phyloP scores from a whole-genome alignment of 2,329 filamentous ascomycete genomes.

The Colletotrichum sp. region DNA sequence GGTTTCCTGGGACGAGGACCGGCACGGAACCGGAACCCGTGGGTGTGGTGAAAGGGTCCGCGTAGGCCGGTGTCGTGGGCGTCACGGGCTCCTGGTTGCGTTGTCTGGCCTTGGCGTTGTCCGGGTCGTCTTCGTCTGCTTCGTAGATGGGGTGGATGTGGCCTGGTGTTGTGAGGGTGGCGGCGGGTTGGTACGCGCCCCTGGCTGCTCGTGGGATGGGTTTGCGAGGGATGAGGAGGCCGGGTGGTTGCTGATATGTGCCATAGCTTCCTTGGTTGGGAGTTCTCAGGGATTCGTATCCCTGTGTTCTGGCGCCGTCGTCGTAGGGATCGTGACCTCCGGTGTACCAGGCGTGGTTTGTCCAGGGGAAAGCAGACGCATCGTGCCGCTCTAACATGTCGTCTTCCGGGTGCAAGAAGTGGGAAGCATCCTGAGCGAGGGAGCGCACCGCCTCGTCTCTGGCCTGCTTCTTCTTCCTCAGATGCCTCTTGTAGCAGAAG shows the following conservation, averaged over 20 bases:
- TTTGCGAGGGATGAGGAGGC: conserved; percentile 35
- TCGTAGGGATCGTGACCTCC: conserved; percentile 49
- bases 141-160: conserved; percentile 65
- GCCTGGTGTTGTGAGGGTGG: conserved; percentile 29
- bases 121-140: conserved; percentile 58
- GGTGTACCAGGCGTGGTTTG: conserved; percentile 46
- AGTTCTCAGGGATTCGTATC: conserved; percentile 55
- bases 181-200: conserved; percentile 23
- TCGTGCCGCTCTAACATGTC: conserved; percentile 52
- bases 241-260: conserved; percentile 16
- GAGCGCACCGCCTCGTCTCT: conserved; percentile 52
- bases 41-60: conserved; percentile 59
- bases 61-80: conserved; percentile 39
- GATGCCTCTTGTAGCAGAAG: conserved; percentile 53
- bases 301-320: conserved; percentile 44
- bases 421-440: conserved; percentile 53
- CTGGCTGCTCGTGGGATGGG: conserved; percentile 28
- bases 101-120: conserved; percentile 20
- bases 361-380: conserved; percentile 34
- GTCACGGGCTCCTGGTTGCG: conserved; percentile 30
- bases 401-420: conserved; percentile 46
- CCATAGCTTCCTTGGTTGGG: conserved; percentile 26
- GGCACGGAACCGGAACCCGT: conserved; percentile 18
- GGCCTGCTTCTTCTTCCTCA: conserved; percentile 33
- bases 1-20: conserved; percentile 34